phyloP scores from a whole-genome alignment of 1,284 basidiomycete genomes.

The Cerioporus squamosus region DNA sequence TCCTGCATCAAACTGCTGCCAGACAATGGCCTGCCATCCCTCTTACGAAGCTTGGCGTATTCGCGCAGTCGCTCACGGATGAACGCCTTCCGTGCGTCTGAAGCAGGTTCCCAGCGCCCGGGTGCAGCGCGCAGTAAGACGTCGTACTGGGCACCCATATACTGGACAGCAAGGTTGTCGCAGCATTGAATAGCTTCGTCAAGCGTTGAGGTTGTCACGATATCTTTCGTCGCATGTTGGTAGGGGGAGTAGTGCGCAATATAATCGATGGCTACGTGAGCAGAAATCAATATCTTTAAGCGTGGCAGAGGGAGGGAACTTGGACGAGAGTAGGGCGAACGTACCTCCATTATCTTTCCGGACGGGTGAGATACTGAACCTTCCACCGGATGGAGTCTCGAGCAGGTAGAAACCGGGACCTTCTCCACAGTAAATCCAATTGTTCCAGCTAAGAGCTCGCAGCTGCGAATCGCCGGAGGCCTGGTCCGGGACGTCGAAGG shows the following conservation, averaged over 20 bases:
- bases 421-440: conserved; percentile 86
- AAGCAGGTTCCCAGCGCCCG: conserved; percentile 76
- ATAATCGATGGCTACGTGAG: conserved; percentile 40
- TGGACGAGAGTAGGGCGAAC: too few relatives aligned
- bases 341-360: too few relatives aligned
- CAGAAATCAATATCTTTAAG: neutral
- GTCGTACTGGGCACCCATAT: conserved; percentile 36
- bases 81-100: conserved; percentile 62
- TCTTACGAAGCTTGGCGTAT: conserved; percentile 51
- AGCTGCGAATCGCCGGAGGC: conserved; percentile 60
- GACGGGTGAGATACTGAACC: conserved; percentile 17
- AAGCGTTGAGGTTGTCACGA: conserved; percentile 57
- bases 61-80: conserved; percentile 36
- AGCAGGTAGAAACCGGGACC: conserved; percentile 67
- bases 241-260: conserved; percentile 58
- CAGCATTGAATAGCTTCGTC: conserved; percentile 65
- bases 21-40: conserved; percentile 9
- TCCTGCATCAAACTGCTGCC: neutral
- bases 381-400: conserved; percentile 48
- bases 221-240: conserved; percentile 54
- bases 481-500: conserved; percentile 64
- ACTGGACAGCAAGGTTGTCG: conserved; percentile 60
- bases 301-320: too few relatives aligned
- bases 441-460: conserved; percentile 50
- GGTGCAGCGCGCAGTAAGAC: conserved; percentile 64